phyloP scores from a whole-genome alignment of 2,329 filamentous ascomycete species.

The Xylaria sp. region DNA sequence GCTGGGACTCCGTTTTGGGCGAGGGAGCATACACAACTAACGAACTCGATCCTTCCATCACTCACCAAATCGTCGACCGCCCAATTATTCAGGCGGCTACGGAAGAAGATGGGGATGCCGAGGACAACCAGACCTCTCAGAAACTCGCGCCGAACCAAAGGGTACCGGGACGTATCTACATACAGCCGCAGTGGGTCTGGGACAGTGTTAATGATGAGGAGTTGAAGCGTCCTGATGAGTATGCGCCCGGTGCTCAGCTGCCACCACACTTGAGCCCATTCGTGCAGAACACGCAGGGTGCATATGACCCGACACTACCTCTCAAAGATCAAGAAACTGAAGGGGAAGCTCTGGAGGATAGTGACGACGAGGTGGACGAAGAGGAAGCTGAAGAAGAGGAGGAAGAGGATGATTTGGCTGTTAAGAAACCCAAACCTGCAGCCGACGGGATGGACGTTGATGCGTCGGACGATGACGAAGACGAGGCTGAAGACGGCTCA shows the following conservation, averaged over 20 bases:
- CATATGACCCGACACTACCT: slow-evolving; percentile 89
- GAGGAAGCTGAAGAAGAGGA: slow-evolving; percentile 60
- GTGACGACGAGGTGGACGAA: slow-evolving; percentile 64
- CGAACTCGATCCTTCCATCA: slow-evolving; percentile 88
- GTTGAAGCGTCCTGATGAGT: slow-evolving; percentile 85
- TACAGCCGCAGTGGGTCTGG: slow-evolving; percentile 99
- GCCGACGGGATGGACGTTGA: slow-evolving; percentile 63
- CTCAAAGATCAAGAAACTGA: slow-evolving; percentile 90
- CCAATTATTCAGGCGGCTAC: slow-evolving; percentile 75
- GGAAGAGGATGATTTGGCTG: slow-evolving; percentile 51
- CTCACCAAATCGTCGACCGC: slow-evolving; percentile 95
- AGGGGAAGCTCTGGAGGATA: slow-evolving; percentile 80
- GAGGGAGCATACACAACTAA: slow-evolving; percentile 92
- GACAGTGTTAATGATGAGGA: slow-evolving; percentile 94
- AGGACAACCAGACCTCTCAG: slow-evolving; percentile 71
- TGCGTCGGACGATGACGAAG: slow-evolving; percentile 60
- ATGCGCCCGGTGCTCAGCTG: slow-evolving; percentile 87
- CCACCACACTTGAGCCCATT: slow-evolving; percentile 97
- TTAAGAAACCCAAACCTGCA: slow-evolving; percentile 56
- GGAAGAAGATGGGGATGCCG: slow-evolving; percentile 60
- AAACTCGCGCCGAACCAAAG: slow-evolving; percentile 72
- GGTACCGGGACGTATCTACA: slow-evolving; percentile 89
- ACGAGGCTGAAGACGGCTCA: slow-evolving; percentile 56
- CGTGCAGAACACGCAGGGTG: slow-evolving; percentile 85
- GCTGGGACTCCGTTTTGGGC: slow-evolving; percentile 91